Base-by-base conservation (phyloP, 1,284 basidiomycete genomes). In the Lignosus rhinocerotis region DNA sequence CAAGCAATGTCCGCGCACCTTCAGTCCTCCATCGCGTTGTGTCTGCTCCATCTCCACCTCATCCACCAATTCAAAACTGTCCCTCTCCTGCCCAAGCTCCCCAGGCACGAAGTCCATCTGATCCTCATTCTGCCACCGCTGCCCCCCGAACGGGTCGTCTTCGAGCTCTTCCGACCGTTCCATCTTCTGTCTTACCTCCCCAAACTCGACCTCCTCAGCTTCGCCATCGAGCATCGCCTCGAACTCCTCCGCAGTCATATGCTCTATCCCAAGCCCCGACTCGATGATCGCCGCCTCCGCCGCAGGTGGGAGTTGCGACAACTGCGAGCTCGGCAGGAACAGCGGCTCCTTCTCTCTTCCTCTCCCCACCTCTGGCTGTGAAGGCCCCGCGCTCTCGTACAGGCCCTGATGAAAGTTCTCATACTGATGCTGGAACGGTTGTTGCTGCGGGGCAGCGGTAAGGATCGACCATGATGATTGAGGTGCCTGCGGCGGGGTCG, bases 191-290 rank as follows among this genome's bases (percentile, higher is more conserved):
- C 17, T 32, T 58, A 67, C 59, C 34, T 72, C 59, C 41, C 75
- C 74, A 64, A 80, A 78, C 21, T 72, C 79, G 32, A 87, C 80
- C 69, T 89, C 87, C 61, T 85, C 83, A 1, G 80, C 87, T 1
- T 87, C 86, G 43, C 78, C 86, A 56, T 87, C 86, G 33, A 89
- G 71, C 79, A 90, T 80, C 21, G 79, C 81, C 32, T 75, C 77
- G 45, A 90, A 73, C 67, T 88, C 86, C 17, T 83, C 78, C n/a
- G 72, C 76, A 58, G 80, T 75, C 86, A 90, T 88, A 59, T 78
- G 67, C 64, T 88, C 87, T 36, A 86, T 76, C 1, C 84, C 87
- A 17, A 89, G 71, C 7, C 87, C 87, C 3, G 84, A 83, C 38
- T 78, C 77, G 49, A 76, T 77, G 36, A 88, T 76, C 8, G 76